Conservation (phyloP, 2,329 filamentous ascomycete genomes). For the Talaromyces marneffei region DNA sequence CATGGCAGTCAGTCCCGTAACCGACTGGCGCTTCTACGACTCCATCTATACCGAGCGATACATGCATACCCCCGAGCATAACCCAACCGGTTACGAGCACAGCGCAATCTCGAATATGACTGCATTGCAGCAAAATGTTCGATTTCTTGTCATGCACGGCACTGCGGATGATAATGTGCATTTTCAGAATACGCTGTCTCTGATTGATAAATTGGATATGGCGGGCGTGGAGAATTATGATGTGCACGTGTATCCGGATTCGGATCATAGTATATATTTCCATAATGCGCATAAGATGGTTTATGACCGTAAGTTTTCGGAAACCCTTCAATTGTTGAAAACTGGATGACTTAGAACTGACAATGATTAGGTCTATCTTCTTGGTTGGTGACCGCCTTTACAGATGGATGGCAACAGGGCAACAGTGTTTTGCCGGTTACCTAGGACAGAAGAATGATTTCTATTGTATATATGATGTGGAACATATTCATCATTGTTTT, state of each 20-base stretch:
- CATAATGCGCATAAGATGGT: conserved; percentile 89
- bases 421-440: not conserved
- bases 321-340: no score
- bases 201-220: conserved; percentile 82
- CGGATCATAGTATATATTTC: conserved; percentile 90
- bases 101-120: conserved; percentile 68
- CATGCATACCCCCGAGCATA: conserved; percentile 90
- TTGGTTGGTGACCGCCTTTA: conserved; percentile 13
- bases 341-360: not conserved
- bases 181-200: conserved; percentile 82
- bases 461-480: not conserved
- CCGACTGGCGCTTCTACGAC: conserved; percentile 62
- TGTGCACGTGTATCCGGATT: conserved; percentile 92
- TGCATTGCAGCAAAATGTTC: conserved; percentile 67
- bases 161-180: conserved; percentile 97
- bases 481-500: not conserved
- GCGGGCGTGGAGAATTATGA: conserved; percentile 86
- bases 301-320: conserved; percentile 70
- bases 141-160: conserved; percentile 94
- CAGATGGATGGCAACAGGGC: conserved; percentile 13
- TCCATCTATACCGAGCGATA: conserved; percentile 56
- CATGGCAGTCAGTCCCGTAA: conserved; percentile 98
- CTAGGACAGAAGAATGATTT: not conserved
- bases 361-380: conserved; percentile 8
- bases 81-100: conserved; percentile 68